Evolutionary conservation across 129 eudicot species (phyloP).

Genomic region (Lonicera japonica): DNA sequence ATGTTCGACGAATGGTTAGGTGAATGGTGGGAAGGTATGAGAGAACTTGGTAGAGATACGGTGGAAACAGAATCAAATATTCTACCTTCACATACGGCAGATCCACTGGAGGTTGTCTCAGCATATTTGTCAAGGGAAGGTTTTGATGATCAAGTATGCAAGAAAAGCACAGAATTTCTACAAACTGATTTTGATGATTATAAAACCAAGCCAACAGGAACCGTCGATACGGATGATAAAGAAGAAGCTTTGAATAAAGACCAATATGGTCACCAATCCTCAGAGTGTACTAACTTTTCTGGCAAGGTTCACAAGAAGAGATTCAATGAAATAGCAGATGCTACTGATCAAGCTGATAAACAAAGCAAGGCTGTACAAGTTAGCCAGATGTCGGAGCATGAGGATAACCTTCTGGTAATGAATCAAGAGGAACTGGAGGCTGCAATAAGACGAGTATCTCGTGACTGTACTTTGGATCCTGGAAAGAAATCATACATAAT

Average conservation of each 20-base stretch:
- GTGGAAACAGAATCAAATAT: conserved; percentile 34
- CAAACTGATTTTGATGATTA: conserved; percentile 7
- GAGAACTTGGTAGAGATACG: conserved; percentile 23
- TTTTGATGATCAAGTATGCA: conserved; percentile 6
- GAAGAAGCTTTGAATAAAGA: conserved; percentile 22
- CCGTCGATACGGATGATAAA: conserved; percentile 13
- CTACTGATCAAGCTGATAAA: conserved; percentile 26
- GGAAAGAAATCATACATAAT: conserved; percentile 50
- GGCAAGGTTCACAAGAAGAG: conserved; percentile 30
- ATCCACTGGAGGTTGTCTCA: conserved; percentile 41
- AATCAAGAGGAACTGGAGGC: conserved; percentile 76
- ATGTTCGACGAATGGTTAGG: conserved; percentile 83
- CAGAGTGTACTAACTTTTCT: conserved; percentile 19
- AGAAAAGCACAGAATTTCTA: conserved; percentile 3
- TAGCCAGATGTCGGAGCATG: conserved; percentile 9
- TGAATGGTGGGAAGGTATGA: conserved; percentile 95
- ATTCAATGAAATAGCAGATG: conserved; percentile 17
- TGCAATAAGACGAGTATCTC: conserved; percentile 58
- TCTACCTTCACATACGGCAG: conserved; percentile 33
- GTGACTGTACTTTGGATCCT: conserved; percentile 59
- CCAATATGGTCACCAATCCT: conserved; percentile 16
- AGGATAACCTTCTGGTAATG: conserved; percentile 24
- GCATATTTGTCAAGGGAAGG: conserved; percentile 41
- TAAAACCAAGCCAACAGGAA: conserved; percentile 11
- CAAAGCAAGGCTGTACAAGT: conserved; percentile 16